Percentiles rank a stretch among this genome's conserved stretches.
phyloP scores from a whole-genome alignment of 1,284 basidiomycete genomes.

The Amylostereum chailletii region DNA sequence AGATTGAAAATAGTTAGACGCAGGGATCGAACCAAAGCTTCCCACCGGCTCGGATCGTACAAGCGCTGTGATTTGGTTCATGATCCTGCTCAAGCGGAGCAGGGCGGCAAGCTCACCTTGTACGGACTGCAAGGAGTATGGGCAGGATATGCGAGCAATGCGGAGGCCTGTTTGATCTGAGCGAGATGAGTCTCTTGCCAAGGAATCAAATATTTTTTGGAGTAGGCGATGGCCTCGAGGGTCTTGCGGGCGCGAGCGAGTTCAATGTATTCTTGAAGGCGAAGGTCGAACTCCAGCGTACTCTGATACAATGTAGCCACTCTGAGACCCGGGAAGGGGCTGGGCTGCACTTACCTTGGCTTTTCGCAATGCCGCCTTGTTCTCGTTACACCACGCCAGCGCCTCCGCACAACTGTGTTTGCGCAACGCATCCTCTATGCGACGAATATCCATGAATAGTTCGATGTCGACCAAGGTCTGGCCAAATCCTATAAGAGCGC shows the following conservation, averaged over 20 bases:
- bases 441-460: slow-evolving; percentile 80
- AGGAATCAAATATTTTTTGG: slow-evolving; percentile 72
- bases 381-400: slow-evolving; percentile 93
- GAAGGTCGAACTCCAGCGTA: slow-evolving; percentile 91
- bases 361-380: slow-evolving; percentile 87
- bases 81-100: neutral
- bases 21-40: slow-evolving; percentile 65
- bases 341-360: slow-evolving; percentile 53
- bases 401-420: slow-evolving; percentile 80
- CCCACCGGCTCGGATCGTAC: slow-evolving; percentile 78
- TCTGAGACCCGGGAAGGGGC: slow-evolving; percentile 2
- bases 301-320: slow-evolving; percentile 42
- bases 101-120: slow-evolving; percentile 36
- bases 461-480: slow-evolving; percentile 86
- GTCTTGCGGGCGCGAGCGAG: slow-evolving; percentile 64
- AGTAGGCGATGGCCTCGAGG: slow-evolving; percentile 78
- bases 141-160: slow-evolving; percentile 67
- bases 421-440: slow-evolving; percentile 76
- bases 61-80: slow-evolving; percentile 47
- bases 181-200: slow-evolving; percentile 75
- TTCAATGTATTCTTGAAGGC: slow-evolving; percentile 96
- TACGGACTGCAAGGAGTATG: slow-evolving; percentile 62
- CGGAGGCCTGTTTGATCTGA: slow-evolving; percentile 73
- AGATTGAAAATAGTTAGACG: slow-evolving; percentile 78
- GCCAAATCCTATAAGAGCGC: neutral